phyloP scores from a whole-genome alignment of 108 stramenopile species.

The Discostella pseudostelligera region DNA sequence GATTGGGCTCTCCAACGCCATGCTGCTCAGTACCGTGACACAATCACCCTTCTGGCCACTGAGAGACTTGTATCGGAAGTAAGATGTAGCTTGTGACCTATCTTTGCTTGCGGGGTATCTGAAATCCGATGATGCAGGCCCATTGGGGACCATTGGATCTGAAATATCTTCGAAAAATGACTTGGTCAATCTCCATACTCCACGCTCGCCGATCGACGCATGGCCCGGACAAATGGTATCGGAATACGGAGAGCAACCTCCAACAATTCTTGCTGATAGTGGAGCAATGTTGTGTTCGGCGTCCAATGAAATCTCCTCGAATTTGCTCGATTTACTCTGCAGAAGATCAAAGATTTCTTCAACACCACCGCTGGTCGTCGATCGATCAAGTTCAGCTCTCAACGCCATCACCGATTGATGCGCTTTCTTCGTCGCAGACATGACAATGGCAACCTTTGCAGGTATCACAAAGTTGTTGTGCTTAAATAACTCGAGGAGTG shows the following conservation, averaged over 20 bases:
- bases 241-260: constrained; percentile 23
- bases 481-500: constrained; percentile 13
- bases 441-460: not conserved
- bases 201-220: constrained; percentile 16
- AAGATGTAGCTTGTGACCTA: constrained; percentile 31
- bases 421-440: constrained; percentile 3
- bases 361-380: not conserved
- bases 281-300: constrained; percentile 5
- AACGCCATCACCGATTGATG: constrained; percentile 10
- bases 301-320: not conserved
- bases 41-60: constrained; percentile 26
- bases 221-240: constrained; percentile 35
- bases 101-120: constrained; percentile 28
- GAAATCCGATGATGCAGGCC: constrained; percentile 22
- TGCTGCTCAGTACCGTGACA: constrained; percentile 28
- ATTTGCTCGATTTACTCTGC: not conserved
- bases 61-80: constrained; percentile 25
- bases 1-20: constrained; percentile 42
- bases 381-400: not conserved
- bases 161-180: constrained; percentile 9
- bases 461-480: not conserved
- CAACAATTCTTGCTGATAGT: constrained; percentile 39
- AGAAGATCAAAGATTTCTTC: constrained; percentile 1
- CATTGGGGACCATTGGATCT: constrained; percentile 13
- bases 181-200: constrained; percentile 31